Percentiles rank a stretch among this genome's conserved stretches.
phyloP scores from a whole-genome alignment of 2,329 filamentous ascomycete species.

The Sordariomycetes sp. region DNA sequence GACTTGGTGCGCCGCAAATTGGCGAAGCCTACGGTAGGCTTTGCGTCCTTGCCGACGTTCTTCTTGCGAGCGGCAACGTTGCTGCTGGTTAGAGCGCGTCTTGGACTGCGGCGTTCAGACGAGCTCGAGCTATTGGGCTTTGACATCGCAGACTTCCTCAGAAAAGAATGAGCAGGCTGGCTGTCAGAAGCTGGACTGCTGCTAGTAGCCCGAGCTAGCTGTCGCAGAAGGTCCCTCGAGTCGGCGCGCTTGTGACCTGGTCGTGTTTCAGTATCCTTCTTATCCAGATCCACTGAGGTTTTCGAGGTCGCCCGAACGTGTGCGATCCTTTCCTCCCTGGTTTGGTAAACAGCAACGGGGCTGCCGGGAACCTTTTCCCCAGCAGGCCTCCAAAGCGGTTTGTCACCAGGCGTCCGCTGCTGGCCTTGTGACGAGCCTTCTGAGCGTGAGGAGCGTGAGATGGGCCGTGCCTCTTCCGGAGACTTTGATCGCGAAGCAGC shows the following conservation, averaged over 20 bases:
- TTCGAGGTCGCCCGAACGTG: no score
- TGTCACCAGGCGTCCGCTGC: no score
- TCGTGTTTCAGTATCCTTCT: no score
- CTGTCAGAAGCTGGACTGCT: conserved; percentile 28
- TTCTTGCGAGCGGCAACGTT: neutral
- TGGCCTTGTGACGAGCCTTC: no score
- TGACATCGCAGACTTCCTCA: no score
- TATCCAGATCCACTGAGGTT: no score
- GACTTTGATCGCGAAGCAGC: conserved; percentile 32
- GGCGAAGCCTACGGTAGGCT: conserved; percentile 33
- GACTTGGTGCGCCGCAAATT: conserved; percentile 33
- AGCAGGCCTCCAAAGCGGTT: no score
- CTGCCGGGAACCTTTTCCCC: no score
- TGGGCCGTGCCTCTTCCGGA: conserved; percentile 21
- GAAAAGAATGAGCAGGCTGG: conserved; percentile 9
- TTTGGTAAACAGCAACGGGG: no score
- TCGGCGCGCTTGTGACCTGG: conserved; percentile 25
- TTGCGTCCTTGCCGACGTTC: conserved; percentile 10
- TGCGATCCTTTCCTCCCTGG: no score
- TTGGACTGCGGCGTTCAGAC: neutral
- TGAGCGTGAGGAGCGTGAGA: conserved; percentile 4
- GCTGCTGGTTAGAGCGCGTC: conserved; percentile 1
- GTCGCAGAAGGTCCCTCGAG: conserved; percentile 38
- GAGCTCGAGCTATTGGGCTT: no score
- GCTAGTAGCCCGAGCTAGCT: conserved; percentile 37